Evolutionary conservation across 148 eudicot species (phyloP), one percentile per base, ranked within the genome.

Genomic region (Pharnaceum exiguum): DNA sequence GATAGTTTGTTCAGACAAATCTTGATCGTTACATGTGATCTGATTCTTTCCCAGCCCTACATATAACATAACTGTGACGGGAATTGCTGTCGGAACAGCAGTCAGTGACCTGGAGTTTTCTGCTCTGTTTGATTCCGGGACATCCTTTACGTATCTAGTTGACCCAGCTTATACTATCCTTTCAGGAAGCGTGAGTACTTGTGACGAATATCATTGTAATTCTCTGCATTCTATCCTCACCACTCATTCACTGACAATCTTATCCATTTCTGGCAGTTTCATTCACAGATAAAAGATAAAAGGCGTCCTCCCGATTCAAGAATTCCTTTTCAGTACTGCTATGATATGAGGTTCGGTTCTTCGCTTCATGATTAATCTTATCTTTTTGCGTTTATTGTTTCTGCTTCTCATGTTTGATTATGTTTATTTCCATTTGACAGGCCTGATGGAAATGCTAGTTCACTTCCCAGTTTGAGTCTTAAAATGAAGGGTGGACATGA

Each of bases 51-150:
- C 63, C 90, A 91, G 94, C 68, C 94, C 94, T 52, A 82, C 81
- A 55, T 91, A 91, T 64, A 85, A 85, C 65, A 55, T 86, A 25
- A 65, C 79, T 19, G 78, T 91, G 51, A 79, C 87, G 62, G 81
- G 85, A 62, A 71, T 78, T 73, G 83, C 80, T 32, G 86, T 85
- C 19, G 94, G 94, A 64, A 76, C 84, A 19, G 51, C 73, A 54
- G 31, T 79, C 40, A 56, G 64, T 63, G 83, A 82, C 50, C 68
- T 75, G 63, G 75, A 76, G 35, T 73, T 87, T 46, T 63, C 87
- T 25, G 87, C 87, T 46, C 93, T 91, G 51, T 82, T 91, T 69
- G 96, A 91, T 63, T 81, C 98, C 29, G 96, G 93, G 35, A 90
- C 97, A 62, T 90, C 97, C 36, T 90, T 87, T 64, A 84, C 93